Conservation (phyloP, 73 alveolate genomes). For the Durusdinium trenchii region DNA sequence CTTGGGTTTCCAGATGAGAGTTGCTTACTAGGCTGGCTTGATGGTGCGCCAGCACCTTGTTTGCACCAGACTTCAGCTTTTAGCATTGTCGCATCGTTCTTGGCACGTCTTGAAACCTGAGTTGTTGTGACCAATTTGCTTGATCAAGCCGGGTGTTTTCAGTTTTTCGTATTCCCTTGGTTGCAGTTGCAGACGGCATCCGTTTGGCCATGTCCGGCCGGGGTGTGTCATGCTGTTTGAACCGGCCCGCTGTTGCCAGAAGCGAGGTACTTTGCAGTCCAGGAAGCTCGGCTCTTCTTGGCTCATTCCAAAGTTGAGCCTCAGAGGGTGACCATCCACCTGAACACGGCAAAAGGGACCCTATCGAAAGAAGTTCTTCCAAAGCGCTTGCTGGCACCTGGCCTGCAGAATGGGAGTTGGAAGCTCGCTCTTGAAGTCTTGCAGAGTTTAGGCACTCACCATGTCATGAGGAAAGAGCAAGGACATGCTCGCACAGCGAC, state of each 20-base stretch:
- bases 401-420: no score
- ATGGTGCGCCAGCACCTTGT: not conserved
- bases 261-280: not conserved
- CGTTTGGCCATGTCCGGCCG: not conserved
- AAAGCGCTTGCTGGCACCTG: not conserved
- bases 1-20: not conserved
- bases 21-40: not conserved
- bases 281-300: not conserved
- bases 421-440: no score
- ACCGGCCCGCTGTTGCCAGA: no score
- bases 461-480: no score
- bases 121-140: not conserved
- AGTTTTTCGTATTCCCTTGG: no score
- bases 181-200: not conserved
- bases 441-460: no score
- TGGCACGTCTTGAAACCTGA: no score
- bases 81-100: no score
- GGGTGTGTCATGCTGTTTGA: not conserved
- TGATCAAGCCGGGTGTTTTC: not conserved
- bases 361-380: not conserved
- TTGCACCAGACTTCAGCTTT: no score
- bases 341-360: not conserved
- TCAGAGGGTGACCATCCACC: not conserved
- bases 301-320: not conserved
- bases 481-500: no score